phyloP scores from a whole-genome alignment of 805 yeast genomes.

The Pichia exigua region DNA sequence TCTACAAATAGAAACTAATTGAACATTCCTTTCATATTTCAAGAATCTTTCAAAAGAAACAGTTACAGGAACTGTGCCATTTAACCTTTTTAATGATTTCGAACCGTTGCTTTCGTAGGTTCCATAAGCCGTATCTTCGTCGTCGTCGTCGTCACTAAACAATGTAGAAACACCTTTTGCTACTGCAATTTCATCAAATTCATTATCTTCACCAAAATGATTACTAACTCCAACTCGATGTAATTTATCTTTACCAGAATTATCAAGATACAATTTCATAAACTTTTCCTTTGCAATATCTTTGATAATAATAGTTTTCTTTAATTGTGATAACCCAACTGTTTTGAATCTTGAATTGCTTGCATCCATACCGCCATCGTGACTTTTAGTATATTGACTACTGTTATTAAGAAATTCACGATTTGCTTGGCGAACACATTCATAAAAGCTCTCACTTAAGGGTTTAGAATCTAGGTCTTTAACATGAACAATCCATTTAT shows the following conservation, averaged over 20 bases:
- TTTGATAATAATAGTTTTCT: conserved; percentile 54
- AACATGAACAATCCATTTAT: conserved; percentile 45
- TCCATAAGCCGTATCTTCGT: not conserved
- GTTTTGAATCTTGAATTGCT: conserved; percentile 6
- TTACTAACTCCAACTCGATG: conserved; percentile 2
- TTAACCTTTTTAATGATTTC: conserved; percentile 32
- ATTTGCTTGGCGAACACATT: conserved; percentile 27
- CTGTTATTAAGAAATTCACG: conserved; percentile 11
- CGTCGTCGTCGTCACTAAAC: conserved; percentile 6
- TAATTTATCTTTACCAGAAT: conserved; percentile 9
- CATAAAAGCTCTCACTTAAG: conserved; percentile 27
- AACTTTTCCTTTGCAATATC: conserved; percentile 37
- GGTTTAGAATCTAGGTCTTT: conserved; percentile 26
- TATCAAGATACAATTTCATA: conserved; percentile 6
- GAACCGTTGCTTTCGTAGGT: not conserved
- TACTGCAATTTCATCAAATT: conserved; percentile 9
- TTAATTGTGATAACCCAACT: conserved; percentile 34
- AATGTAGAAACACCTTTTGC: conserved; percentile 1
- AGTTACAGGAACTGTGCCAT: conserved; percentile 43
- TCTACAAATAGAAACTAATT: conserved; percentile 53
- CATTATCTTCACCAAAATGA: conserved; percentile 12
- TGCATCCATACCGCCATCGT: not conserved
- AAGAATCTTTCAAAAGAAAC: conserved; percentile 61
- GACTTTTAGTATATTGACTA: not conserved
- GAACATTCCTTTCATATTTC: conserved; percentile 55